These are phyloP conservation scores for Xerocomus minutiporus DNA, from an alignment of 1,284 basidiomycete genomes.

Conservation along the genomic window DNA sequence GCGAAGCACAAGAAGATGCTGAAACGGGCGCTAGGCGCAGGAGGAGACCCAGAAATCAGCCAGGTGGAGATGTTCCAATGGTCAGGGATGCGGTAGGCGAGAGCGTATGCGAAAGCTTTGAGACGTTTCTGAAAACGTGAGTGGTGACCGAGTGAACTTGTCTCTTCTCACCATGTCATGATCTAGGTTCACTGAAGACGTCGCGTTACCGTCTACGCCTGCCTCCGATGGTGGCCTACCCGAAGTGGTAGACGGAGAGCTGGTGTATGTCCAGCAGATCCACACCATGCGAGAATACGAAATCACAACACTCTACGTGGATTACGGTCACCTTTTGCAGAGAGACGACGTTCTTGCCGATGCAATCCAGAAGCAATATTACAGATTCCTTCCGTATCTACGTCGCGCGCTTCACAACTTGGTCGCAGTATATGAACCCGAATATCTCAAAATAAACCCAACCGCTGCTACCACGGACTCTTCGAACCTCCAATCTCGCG, in stretches of 20 bases:
- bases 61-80: conserved; percentile 67
- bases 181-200: conserved; percentile 74
- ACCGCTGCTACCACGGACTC: conserved; percentile 73
- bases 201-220: conserved; percentile 72
- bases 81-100: conserved; percentile 93
- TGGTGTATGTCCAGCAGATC: conserved; percentile 88
- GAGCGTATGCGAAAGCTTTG: conserved; percentile 87
- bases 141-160: conserved; percentile 29
- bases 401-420: conserved; percentile 87
- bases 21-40: conserved; percentile 37
- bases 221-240: conserved; percentile 60
- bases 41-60: conserved; percentile 46
- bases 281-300: conserved; percentile 90
- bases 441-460: conserved; percentile 90
- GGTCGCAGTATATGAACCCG: conserved; percentile 83
- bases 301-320: conserved; percentile 93
- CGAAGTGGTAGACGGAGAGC: conserved; percentile 56
- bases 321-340: conserved; percentile 87
- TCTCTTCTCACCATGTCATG: conserved; percentile 3
- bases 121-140: conserved; percentile 86
- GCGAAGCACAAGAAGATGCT: conserved; percentile 47
- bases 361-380: conserved; percentile 93
- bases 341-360: conserved; percentile 89
- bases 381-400: conserved; percentile 93
- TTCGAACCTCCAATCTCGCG: conserved; percentile 84